A percentile compares a stretch with the other conserved stretches of the same genome.
These are phyloP conservation scores for Aspergillus oerlinghausenensis DNA, from an alignment of 2,329 filamentous ascomycete genomes.

Conservation along the genomic window DNA sequence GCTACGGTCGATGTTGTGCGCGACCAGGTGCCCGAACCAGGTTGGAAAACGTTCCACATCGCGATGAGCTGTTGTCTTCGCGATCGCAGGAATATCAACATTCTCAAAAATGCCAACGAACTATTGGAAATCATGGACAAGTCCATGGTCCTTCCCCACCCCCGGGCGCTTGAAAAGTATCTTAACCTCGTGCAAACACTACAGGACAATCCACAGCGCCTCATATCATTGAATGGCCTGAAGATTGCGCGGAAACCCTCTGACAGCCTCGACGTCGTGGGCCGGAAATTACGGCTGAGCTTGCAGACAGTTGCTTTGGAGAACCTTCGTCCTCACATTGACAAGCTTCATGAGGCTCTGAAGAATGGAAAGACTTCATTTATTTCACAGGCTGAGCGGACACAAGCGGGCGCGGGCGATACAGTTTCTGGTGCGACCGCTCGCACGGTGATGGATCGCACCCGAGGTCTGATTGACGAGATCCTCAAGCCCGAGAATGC, in stretches of 20 bases:
- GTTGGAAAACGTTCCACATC: conserved; percentile 59
- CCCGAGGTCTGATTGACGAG: conserved; percentile 34
- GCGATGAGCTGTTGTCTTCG: conserved; percentile 70
- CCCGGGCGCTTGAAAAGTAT: conserved; percentile 27
- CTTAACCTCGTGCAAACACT: conserved; percentile 23
- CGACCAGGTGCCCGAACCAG: conserved; percentile 44
- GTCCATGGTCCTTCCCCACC: conserved; percentile 25
- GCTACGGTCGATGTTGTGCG: conserved; percentile 57
- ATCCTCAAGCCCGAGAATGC: conserved; percentile 24
- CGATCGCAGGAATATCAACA: conserved; percentile 71
- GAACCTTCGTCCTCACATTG: conserved; percentile 23
- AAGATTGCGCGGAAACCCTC: conserved; percentile 10
- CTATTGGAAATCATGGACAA: conserved; percentile 62
- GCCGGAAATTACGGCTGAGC: conserved; percentile 22
- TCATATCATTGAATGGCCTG: conserved; percentile 26
- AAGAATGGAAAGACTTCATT: conserved; percentile 10
- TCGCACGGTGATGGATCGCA: conserved; percentile 21
- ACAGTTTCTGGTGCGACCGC: conserved; percentile 21
- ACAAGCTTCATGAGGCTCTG: conserved; percentile 27
- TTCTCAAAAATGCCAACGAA: conserved; percentile 59
- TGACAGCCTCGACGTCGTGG: conserved; percentile 19
- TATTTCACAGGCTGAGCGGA: conserved; percentile 2
- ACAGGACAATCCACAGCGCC: conserved; percentile 23
- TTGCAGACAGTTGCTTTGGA: conserved; percentile 21
- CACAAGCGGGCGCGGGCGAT: conserved; percentile 13